Evolutionary conservation across 2,329 filamentous ascomycete genomes (phyloP).

Genomic region (Colletotrichum sp.): DNA sequence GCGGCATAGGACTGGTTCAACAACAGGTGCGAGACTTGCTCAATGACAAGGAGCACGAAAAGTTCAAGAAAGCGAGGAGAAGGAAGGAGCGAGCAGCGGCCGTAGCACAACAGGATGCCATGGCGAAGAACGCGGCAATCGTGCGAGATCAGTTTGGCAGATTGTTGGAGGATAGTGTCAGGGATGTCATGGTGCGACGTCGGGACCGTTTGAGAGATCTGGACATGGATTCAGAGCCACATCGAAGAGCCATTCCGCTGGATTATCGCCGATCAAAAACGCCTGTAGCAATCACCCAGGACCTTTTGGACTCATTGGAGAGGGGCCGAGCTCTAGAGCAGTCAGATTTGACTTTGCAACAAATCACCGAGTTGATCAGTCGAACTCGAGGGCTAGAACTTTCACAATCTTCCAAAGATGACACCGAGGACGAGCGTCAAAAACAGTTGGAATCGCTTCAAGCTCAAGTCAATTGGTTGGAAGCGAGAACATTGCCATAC

Average conservation of each 20-base stretch:
- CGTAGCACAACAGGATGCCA: neutral
- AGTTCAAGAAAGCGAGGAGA: neutral
- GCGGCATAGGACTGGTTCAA: neutral
- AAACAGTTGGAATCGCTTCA: neutral
- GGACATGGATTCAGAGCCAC: neutral
- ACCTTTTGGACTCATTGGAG: neutral
- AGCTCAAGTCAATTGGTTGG: neutral
- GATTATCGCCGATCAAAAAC: neutral
- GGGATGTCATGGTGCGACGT: neutral
- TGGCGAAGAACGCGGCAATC: rapidly evolving
- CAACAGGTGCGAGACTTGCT: neutral
- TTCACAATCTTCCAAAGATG: neutral
- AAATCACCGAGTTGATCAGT: neutral
- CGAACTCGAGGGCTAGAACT: neutral
- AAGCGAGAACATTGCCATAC: neutral
- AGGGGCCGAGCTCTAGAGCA: neutral
- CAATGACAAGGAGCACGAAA: rapidly evolving
- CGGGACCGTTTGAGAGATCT: neutral
- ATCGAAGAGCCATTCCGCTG: neutral
- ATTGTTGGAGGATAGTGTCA: neutral
- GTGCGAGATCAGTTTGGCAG: neutral
- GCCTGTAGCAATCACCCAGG: neutral
- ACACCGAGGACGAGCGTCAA: neutral
- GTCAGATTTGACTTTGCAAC: neutral
- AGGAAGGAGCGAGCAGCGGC: neutral